A percentile compares a stretch with the other conserved stretches of the same genome.
These are phyloP conservation scores for Cystofilobasidium ferigula DNA, from an alignment of 768 basidiomycete species.

Conservation along the genomic window DNA sequence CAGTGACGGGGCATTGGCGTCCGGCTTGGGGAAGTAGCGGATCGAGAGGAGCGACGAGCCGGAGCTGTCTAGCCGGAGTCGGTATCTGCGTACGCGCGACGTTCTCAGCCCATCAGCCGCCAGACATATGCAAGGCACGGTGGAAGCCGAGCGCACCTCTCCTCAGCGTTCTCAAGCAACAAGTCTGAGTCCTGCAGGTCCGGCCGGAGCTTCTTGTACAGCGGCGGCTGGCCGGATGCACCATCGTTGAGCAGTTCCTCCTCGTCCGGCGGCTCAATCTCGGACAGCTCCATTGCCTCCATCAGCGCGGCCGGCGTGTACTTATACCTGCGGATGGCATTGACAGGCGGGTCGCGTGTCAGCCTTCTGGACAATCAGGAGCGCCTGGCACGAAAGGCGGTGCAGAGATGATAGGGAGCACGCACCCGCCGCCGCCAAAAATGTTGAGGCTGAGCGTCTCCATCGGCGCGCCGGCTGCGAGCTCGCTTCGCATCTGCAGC, in stretches of 20 bases:
- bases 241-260: neutral
- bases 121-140: no score
- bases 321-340: constrained; percentile 12
- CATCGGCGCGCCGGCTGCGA: constrained; percentile 1
- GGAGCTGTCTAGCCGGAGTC: neutral
- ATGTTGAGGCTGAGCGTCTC: constrained; percentile 13
- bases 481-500: constrained; percentile 11
- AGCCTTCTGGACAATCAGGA: neutral
- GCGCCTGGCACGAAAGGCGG: neutral
- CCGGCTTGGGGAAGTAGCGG: neutral
- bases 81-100: constrained; percentile 2
- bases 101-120: no score
- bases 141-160: constrained; percentile 17
- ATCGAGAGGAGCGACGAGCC: neutral
- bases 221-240: neutral
- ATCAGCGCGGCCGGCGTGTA: constrained; percentile 14
- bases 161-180: constrained; percentile 20
- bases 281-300: constrained; percentile 3
- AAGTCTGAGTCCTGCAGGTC: constrained; percentile 3
- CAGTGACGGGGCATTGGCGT: neutral
- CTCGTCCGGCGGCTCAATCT: constrained; percentile 2
- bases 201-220: neutral
- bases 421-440: constrained; percentile 20
- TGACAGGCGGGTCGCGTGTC: neutral
- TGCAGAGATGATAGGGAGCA: no score